phyloP scores from a whole-genome alignment of 306 rosid genomes.

The Fragaria ananassa region DNA sequence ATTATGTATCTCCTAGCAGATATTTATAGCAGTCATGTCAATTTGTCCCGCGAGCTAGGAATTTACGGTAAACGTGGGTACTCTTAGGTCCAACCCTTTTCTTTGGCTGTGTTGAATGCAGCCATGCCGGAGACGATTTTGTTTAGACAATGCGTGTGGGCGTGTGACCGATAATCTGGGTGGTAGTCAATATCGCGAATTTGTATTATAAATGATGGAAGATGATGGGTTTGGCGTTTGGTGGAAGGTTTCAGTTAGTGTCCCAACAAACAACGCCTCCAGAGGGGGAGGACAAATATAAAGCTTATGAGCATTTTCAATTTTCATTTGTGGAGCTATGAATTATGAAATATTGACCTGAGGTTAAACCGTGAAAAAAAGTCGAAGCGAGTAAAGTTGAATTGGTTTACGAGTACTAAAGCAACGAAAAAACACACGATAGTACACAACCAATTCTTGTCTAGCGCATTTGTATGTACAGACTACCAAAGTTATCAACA shows the following conservation, averaged over 20 bases:
- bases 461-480: conserved; percentile 20
- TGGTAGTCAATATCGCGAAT: too few relatives aligned
- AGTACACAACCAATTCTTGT: conserved; percentile 2
- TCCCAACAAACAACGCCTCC: neutral
- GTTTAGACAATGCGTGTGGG: too few relatives aligned
- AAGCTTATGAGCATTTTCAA: neutral
- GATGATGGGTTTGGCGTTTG: neutral
- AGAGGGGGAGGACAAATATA: neutral
- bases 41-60: neutral
- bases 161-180: too few relatives aligned
- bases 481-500: neutral
- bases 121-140: too few relatives aligned
- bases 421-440: neutral
- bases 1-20: neutral
- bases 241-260: neutral
- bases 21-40: neutral
- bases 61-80: neutral
- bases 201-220: neutral
- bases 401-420: neutral
- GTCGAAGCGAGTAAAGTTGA: neutral
- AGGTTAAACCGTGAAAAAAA: neutral
- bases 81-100: neutral
- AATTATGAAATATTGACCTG: neutral
- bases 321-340: neutral
- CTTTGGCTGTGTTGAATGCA: too few relatives aligned